A percentile compares a stretch with the other conserved stretches of the same genome.
Evolutionary conservation across 495 filamentous ascomycete genomes (phyloP).

Genomic region (Pyrenula massariospora): DNA sequence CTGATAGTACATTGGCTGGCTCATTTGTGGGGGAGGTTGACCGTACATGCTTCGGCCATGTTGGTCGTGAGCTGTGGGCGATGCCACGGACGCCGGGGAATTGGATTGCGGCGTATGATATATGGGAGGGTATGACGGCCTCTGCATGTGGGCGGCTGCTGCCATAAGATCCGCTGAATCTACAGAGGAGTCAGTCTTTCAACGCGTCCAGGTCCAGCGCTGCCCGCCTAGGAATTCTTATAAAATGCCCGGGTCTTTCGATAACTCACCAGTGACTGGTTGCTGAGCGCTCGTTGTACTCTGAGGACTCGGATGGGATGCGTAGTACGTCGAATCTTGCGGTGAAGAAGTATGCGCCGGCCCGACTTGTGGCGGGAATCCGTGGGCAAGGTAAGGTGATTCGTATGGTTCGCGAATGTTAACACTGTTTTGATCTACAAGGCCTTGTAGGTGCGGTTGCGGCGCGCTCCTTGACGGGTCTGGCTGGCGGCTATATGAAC

Average conservation of each 20-base stretch:
- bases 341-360: constrained; percentile 45
- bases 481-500: not conserved
- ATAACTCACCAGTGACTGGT: constrained; percentile 63
- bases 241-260: not conserved
- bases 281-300: constrained; percentile 60
- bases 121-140: constrained; percentile 78
- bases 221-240: constrained; percentile 1
- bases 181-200: constrained; percentile 21
- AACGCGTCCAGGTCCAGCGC: not conserved
- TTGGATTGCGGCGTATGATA: constrained; percentile 95
- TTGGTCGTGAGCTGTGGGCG: constrained; percentile 78
- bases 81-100: constrained; percentile 91
- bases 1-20: constrained; percentile 62
- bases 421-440: not conserved
- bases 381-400: constrained; percentile 36
- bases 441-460: not conserved
- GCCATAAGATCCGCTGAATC: constrained; percentile 91
- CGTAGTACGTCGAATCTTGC: constrained; percentile 62
- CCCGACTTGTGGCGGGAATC: constrained; percentile 28
- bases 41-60: constrained; percentile 71
- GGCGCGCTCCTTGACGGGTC: not conserved
- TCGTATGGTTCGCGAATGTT: constrained; percentile 38
- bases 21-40: constrained; percentile 65
- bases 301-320: constrained; percentile 58
- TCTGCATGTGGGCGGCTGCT: constrained; percentile 68